phyloP scores from a whole-genome alignment of 495 filamentous ascomycete species.

The Aspergillus nidulans region DNA sequence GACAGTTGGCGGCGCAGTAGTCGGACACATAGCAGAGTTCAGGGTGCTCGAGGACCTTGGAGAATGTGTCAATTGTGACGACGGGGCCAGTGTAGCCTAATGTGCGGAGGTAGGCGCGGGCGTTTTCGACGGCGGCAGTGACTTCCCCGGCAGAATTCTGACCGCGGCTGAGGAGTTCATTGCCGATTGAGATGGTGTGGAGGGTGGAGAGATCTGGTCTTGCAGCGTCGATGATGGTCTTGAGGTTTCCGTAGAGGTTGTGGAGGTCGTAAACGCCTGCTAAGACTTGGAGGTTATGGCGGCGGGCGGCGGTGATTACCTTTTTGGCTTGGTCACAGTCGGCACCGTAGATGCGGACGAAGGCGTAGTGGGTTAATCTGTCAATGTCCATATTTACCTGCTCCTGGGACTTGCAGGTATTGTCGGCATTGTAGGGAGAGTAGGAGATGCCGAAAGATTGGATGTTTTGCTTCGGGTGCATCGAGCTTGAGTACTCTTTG shows the following conservation, averaged over 20 bases:
- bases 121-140: slow-evolving; percentile 48
- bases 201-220: slow-evolving; percentile 58
- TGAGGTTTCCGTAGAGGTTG: slow-evolving; percentile 48
- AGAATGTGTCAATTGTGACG: slow-evolving; percentile 75
- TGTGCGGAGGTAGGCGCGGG: slow-evolving; percentile 50
- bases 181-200: slow-evolving; percentile 71
- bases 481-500: neutral
- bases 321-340: slow-evolving; percentile 68
- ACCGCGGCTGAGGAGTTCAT: slow-evolving; percentile 70
- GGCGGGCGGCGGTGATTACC: slow-evolving; percentile 55
- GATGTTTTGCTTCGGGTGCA: slow-evolving; percentile 4
- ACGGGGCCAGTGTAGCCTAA: slow-evolving; percentile 70
- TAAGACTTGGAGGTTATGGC: slow-evolving; percentile 61
- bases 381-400: slow-evolving; percentile 62
- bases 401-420: slow-evolving; percentile 60
- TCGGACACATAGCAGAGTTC: slow-evolving; percentile 68
- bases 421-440: slow-evolving; percentile 64
- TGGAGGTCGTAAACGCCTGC: slow-evolving; percentile 66
- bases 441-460: slow-evolving; percentile 59
- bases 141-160: slow-evolving; percentile 48
- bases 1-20: slow-evolving; percentile 75
- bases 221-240: slow-evolving; percentile 51
- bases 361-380: slow-evolving; percentile 46
- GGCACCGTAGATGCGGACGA: slow-evolving; percentile 74
- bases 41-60: slow-evolving; percentile 59